Conservation (phyloP, 352 stramenopile genomes). For the Globisporangium spinosum region DNA sequence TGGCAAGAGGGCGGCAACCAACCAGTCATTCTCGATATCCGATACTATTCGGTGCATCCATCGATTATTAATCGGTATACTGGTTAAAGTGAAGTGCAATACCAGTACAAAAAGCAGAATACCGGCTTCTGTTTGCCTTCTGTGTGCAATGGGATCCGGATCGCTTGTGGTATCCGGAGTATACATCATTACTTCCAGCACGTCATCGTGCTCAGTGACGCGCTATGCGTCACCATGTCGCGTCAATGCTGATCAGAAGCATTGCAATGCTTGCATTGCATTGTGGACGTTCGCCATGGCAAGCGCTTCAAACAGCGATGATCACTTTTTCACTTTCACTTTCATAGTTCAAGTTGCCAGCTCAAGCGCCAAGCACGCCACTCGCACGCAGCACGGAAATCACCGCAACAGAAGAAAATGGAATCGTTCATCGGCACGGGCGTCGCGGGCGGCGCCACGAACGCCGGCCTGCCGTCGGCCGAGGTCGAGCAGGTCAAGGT, state of each 20-base stretch:
- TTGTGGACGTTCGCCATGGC: background rate
- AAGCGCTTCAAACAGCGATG: background rate
- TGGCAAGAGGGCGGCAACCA: background rate
- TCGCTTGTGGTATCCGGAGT: too few relatives aligned
- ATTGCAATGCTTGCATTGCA: constrained; percentile 3
- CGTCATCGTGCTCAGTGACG: background rate
- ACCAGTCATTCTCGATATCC: background rate
- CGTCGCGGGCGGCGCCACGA: constrained; percentile 39
- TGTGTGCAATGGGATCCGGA: too few relatives aligned
- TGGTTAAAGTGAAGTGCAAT: too few relatives aligned
- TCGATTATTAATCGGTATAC: too few relatives aligned
- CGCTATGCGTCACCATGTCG: background rate
- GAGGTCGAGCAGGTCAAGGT: constrained; percentile 81
- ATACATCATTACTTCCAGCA: too few relatives aligned
- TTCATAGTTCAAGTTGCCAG: constrained; percentile 16
- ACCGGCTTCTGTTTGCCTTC: too few relatives aligned
- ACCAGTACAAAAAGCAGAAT: too few relatives aligned
- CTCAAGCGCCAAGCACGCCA: constrained; percentile 10
- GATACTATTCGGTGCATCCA: too few relatives aligned
- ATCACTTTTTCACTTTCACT: constrained; percentile 8
- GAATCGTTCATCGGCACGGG: constrained; percentile 33
- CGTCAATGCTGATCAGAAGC: background rate
- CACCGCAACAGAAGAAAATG: constrained; percentile 23
- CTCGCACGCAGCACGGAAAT: background rate
- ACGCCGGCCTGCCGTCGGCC: constrained; percentile 65